Percentiles rank a stretch among this genome's conserved stretches.
Conservation (phyloP, 495 filamentous ascomycete species). For the Aspergillus olivimuriae region DNA sequence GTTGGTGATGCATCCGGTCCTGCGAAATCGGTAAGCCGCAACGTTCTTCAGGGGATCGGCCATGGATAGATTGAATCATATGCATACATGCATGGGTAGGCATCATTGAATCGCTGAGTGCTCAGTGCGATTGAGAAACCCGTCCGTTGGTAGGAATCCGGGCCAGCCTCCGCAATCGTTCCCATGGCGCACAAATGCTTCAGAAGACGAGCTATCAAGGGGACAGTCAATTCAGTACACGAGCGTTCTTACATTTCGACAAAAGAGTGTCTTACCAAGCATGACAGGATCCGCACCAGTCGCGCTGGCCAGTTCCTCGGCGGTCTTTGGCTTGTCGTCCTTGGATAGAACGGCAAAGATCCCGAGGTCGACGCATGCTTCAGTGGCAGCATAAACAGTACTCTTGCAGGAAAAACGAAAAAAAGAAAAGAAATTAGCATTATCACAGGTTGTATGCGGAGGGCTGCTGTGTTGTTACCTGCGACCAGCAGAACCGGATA, state of each 20-base stretch:
- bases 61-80: neutral
- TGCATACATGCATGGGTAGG: constrained; percentile 30
- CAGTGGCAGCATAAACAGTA: constrained; percentile 10
- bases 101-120: constrained; percentile 27
- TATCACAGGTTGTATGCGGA: too few species aligned
- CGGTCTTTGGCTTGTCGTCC: constrained; percentile 27
- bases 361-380: constrained; percentile 26
- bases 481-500: neutral
- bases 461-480: too few species aligned
- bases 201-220: constrained; percentile 36
- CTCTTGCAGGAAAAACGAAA: too few species aligned
- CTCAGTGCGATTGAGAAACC: constrained; percentile 36
- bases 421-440: too few species aligned
- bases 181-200: constrained; percentile 47
- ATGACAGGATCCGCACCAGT: constrained; percentile 24
- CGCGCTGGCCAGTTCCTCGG: constrained; percentile 21
- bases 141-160: constrained; percentile 38
- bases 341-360: constrained; percentile 28
- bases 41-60: too few species aligned
- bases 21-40: too few species aligned
- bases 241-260: too few species aligned
- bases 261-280: constrained; percentile 20
- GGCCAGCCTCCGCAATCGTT: constrained; percentile 36
- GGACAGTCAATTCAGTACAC: too few species aligned
- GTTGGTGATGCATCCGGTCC: too few species aligned